Base-by-base conservation (phyloP, 148 eudicot genomes). In the Camellia lanceoleosa region DNA sequence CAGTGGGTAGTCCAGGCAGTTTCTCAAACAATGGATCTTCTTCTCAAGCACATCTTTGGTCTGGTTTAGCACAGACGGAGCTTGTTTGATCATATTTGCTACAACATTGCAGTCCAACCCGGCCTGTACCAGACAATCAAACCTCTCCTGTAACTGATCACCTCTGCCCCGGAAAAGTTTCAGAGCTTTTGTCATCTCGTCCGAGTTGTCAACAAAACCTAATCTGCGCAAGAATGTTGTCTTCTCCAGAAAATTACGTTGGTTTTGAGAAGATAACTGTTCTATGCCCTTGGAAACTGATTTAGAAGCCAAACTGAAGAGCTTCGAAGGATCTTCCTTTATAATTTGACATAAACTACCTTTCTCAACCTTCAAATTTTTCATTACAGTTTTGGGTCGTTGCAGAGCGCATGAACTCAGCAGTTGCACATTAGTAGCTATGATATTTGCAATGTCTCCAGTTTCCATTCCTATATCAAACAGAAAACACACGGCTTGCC, bases 111-210 rank as follows among this genome's bases (percentile, higher is more conserved):
- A 76, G 73, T 89, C 89, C 83, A 90, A 84, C 54, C 93, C 93
- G 67, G 91, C 89, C 61, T 73, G 74, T 2, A 90, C 91, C 68
- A 90, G 71, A 76, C 90, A 90, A 83, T 90, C 89, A 78, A 90
- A 90, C 58, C 93, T 88, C 79, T 89, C 91, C 65, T 87, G 93
- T 55, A 90, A 76, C 67, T 86, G 87, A 82, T 90, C 91, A 67
- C 91, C 93, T 84, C 93, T 87, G 65, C 93, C 93, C 8, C 91
- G 82, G 73, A 88, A 90, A 74, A 64, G 62, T 75, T 84, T 88
- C 71, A 84, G 63, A 55, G 93, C 93, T 87, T 90, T 88, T 54
- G 80, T 78, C 87, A 90, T 86, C 80, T 90, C 91, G 3, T 90
- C 91, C 46, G 92, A 83, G 80, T 90, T 90, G 51, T 88, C 92